These are phyloP conservation scores for Parasarocladium wereldwijsianum DNA, from an alignment of 2,329 filamentous ascomycete species.

Conservation along the genomic window DNA sequence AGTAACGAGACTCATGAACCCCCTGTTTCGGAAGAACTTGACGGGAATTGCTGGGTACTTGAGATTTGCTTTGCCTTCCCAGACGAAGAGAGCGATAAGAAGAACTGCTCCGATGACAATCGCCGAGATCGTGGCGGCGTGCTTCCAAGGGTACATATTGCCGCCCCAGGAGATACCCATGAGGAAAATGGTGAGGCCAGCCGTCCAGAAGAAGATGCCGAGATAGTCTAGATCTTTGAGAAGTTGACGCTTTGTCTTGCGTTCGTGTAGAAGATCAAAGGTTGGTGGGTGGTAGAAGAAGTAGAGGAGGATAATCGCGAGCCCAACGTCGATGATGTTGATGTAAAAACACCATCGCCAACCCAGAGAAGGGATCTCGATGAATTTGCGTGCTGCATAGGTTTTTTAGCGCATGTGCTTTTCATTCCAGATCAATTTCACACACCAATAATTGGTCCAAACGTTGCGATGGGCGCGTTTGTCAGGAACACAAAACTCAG, in stretches of 20 bases:
- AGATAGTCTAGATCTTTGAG: slow-evolving; percentile 25
- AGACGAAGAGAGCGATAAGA: slow-evolving; percentile 21
- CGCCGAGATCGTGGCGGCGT: slow-evolving; percentile 21
- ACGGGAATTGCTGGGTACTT: slow-evolving; percentile 21
- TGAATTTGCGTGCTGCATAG: slow-evolving; percentile 16
- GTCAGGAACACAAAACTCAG: slow-evolving; percentile 18
- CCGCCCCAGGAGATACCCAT: slow-evolving; percentile 31
- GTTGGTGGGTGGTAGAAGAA: slow-evolving; percentile 26
- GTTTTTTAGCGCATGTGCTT: background rate
- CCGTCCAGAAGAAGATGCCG: slow-evolving; percentile 29
- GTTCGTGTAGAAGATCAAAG: slow-evolving; percentile 22
- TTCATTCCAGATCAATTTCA: background rate
- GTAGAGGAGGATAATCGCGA: slow-evolving; percentile 19
- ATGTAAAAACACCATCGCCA: slow-evolving; percentile 27
- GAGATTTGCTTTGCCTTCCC: slow-evolving; percentile 18
- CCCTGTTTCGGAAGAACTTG: slow-evolving; percentile 21
- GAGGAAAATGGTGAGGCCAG: slow-evolving; percentile 27
- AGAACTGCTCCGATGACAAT: slow-evolving; percentile 19
- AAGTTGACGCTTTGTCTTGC: slow-evolving; percentile 19
- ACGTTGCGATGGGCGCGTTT: slow-evolving; percentile 18
- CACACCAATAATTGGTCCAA: slow-evolving; percentile 20
- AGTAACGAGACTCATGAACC: slow-evolving; percentile 19
- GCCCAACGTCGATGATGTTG: slow-evolving; percentile 20
- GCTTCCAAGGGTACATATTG: slow-evolving; percentile 25
- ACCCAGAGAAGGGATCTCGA: slow-evolving; percentile 17